phyloP scores from a whole-genome alignment of 2,329 filamentous ascomycete genomes.

The Ploettnerulaceae sp. region DNA sequence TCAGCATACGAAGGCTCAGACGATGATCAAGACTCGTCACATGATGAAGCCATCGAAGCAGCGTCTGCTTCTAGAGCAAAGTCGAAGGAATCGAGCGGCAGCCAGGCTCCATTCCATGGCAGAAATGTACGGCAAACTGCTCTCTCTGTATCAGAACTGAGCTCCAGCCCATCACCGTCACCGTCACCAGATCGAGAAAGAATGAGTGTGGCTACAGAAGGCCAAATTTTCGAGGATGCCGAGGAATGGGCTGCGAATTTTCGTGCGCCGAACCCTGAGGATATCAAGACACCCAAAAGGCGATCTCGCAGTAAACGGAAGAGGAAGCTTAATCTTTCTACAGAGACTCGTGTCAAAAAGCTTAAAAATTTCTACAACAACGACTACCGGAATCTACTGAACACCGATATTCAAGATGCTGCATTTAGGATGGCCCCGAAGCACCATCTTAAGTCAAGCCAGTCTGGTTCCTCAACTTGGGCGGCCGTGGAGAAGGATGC shows the following conservation, averaged over 20 bases:
- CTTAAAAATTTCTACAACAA: slow-evolving; percentile 43
- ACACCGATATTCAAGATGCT: slow-evolving; percentile 54
- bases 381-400: slow-evolving; percentile 47
- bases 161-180: too few relatives aligned
- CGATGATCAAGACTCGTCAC: slow-evolving; percentile 14
- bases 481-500: slow-evolving; percentile 61
- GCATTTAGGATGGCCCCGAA: slow-evolving; percentile 32
- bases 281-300: slow-evolving; percentile 25
- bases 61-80: slow-evolving; percentile 10
- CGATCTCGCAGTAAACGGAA: slow-evolving; percentile 14
- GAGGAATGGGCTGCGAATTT: slow-evolving; percentile 29
- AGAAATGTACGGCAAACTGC: too few relatives aligned
- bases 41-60: slow-evolving; percentile 7
- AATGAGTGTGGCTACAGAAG: slow-evolving; percentile 5
- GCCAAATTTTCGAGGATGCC: slow-evolving; percentile 20
- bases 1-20: slow-evolving; percentile 29
- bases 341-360: slow-evolving; percentile 27
- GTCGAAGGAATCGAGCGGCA: too few relatives aligned
- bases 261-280: slow-evolving; percentile 20
- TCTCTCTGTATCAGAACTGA: too few relatives aligned
- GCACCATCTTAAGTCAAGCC: slow-evolving; percentile 40
- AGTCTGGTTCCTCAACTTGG: slow-evolving; percentile 70
- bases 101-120: too few relatives aligned
- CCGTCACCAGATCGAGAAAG: not conserved
- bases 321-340: slow-evolving; percentile 20